These are phyloP conservation scores for Macaranga tanarius DNA, from an alignment of 441 rosid genomes.

Conservation along the genomic window DNA sequence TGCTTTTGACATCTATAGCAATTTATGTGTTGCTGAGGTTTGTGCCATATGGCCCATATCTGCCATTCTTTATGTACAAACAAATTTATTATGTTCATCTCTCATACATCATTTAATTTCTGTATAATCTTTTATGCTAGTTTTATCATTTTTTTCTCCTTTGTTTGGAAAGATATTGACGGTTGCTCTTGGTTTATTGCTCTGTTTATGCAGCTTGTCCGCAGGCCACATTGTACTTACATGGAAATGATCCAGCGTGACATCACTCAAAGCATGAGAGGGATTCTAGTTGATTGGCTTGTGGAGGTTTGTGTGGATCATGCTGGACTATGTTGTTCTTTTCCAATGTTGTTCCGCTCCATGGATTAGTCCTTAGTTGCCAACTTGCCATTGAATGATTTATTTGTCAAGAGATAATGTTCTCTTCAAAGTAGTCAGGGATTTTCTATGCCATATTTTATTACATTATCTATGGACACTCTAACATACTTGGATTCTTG, in stretches of 20 bases:
- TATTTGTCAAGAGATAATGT: background rate
- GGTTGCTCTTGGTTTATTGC: constrained; percentile 17
- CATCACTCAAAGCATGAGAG: constrained; percentile 72
- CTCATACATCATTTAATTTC: background rate
- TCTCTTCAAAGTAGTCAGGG: background rate
- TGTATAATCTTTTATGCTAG: background rate
- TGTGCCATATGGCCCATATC: constrained; percentile 27
- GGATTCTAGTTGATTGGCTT: constrained; percentile 84
- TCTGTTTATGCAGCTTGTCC: constrained; percentile 53
- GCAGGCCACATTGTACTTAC: constrained; percentile 56
- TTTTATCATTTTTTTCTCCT: background rate
- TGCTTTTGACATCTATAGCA: constrained; percentile 57
- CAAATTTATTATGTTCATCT: background rate
- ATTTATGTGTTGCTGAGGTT: constrained; percentile 74
- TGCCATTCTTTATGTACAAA: background rate
- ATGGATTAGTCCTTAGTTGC: background rate
- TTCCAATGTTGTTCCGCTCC: background rate
- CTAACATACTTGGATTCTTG: background rate
- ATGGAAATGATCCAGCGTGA: constrained; percentile 77
- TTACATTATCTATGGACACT: no score
- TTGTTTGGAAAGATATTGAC: constrained; percentile 11
- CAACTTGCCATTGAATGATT: background rate
- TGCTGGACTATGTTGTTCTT: constrained; percentile 13
- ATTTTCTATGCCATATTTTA: no score
- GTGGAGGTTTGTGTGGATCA: constrained; percentile 65